Conservation (phyloP, 257 asterid species). For the Przewalskia tangutica region DNA sequence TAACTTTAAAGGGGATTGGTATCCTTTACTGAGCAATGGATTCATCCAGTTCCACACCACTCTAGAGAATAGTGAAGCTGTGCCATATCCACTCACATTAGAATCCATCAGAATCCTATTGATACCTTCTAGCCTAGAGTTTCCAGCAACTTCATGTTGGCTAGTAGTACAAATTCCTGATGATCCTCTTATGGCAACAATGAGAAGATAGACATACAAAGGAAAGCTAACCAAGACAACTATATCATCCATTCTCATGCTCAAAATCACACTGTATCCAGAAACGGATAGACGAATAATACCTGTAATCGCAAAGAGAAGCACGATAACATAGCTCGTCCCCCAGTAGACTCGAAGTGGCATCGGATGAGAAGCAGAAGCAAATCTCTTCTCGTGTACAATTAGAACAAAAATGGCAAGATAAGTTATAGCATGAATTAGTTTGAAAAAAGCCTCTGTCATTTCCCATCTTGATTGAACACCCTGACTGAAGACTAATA, state of each 20-base stretch:
- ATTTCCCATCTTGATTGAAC: slow-evolving; percentile 22
- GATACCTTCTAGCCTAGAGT: background rate
- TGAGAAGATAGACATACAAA: slow-evolving; percentile 20
- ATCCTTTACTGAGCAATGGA: slow-evolving; percentile 45
- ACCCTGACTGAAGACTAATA: slow-evolving; percentile 25
- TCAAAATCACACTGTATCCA: background rate
- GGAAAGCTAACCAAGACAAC: slow-evolving; percentile 29
- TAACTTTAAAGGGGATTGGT: slow-evolving; percentile 31
- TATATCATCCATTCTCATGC: slow-evolving; percentile 30
- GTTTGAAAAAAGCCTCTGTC: slow-evolving; percentile 20
- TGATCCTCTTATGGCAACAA: slow-evolving; percentile 27
- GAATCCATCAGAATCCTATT: background rate
- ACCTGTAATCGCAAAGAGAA: slow-evolving; percentile 18
- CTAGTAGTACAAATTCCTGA: slow-evolving; percentile 13
- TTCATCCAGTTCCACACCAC: slow-evolving; percentile 57
- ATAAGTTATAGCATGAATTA: slow-evolving; percentile 31
- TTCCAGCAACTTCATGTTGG: slow-evolving; percentile 2
- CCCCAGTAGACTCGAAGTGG: slow-evolving; percentile 19
- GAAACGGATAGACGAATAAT: slow-evolving; percentile 19
- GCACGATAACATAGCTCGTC: slow-evolving; percentile 5
- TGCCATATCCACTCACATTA: slow-evolving; percentile 39
- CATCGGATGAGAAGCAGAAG: slow-evolving; percentile 30
- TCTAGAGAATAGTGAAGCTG: slow-evolving; percentile 44
- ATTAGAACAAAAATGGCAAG: slow-evolving; percentile 26
- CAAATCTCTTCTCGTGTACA: slow-evolving; percentile 33